Evolutionary conservation across 306 rosid genomes (phyloP).

Genomic region (Datisca glomerata): DNA sequence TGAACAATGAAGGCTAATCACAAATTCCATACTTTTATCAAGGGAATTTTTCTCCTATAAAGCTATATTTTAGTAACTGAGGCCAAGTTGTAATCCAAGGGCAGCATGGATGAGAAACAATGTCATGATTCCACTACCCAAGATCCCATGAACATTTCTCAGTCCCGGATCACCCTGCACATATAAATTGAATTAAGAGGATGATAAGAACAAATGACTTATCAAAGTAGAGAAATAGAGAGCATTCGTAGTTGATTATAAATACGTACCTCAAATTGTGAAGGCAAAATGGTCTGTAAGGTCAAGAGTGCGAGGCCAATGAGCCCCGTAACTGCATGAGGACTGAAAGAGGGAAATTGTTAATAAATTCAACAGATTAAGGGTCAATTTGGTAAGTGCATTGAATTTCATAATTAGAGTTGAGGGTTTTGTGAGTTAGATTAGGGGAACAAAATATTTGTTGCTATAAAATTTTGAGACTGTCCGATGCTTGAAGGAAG

Average conservation of each 20-base stretch:
- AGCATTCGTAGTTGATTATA: neutral
- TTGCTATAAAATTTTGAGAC: no score
- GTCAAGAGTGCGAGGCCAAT: constrained; percentile 78
- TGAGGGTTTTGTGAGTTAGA: neutral
- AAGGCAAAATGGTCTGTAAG: constrained; percentile 58
- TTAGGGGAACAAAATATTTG: no score
- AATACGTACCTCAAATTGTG: constrained; percentile 60
- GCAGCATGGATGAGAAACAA: constrained; percentile 75
- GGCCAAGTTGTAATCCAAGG: constrained; percentile 79
- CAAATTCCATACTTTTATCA: no score
- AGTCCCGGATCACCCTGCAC: constrained; percentile 71
- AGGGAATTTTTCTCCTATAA: no score
- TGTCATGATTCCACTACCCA: constrained; percentile 88
- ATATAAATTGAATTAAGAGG: neutral
- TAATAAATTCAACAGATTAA: no score
- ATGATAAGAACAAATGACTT: no score
- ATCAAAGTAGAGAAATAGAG: neutral
- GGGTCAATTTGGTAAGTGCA: no score
- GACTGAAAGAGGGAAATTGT: constrained; percentile 52
- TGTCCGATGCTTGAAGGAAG: no score
- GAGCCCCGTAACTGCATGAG: constrained; percentile 79
- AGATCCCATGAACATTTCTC: constrained; percentile 64
- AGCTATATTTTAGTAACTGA: constrained; percentile 63
- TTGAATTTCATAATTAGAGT: no score
- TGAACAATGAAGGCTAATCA: no score